These are phyloP conservation scores for Scutellaria minor DNA, from an alignment of 257 asterid species.

Conservation along the genomic window DNA sequence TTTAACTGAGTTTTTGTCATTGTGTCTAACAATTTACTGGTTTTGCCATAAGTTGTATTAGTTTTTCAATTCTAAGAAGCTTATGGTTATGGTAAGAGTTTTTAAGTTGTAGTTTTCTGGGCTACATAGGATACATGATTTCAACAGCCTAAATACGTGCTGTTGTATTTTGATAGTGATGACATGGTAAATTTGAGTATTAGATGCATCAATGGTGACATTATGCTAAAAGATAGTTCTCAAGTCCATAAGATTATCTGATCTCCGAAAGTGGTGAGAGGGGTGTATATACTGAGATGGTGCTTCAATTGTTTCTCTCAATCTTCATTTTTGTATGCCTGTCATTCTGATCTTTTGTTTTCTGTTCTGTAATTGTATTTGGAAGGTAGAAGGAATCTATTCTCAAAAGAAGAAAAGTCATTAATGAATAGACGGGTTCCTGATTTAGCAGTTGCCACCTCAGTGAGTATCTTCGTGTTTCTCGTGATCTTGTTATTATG, in stretches of 20 bases:
- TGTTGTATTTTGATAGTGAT: constrained; percentile 23
- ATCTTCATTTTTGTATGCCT: constrained; percentile 3
- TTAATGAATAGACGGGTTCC: constrained; percentile 73
- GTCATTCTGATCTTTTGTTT: constrained; percentile 21
- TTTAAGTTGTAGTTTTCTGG: constrained; percentile 4
- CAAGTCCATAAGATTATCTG: background rate
- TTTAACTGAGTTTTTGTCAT: background rate
- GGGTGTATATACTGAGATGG: background rate
- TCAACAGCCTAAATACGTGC: constrained; percentile 23
- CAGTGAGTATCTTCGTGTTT: constrained; percentile 57
- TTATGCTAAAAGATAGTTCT: background rate
- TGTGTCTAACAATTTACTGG: background rate
- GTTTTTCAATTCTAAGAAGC: background rate
- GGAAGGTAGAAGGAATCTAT: constrained; percentile 69
- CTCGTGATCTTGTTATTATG: background rate
- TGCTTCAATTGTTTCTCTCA: constrained; percentile 25
- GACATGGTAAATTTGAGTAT: constrained; percentile 9
- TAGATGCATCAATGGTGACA: background rate
- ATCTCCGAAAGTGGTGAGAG: background rate
- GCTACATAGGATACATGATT: background rate
- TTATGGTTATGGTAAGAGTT: background rate
- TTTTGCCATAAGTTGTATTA: background rate
- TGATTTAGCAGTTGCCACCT: constrained; percentile 71
- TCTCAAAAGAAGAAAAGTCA: constrained; percentile 75
- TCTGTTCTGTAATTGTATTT: constrained; percentile 29